Evolutionary conservation across 305 asterid genomes (phyloP).

Genomic region (Stenogyne calaminthoides): DNA sequence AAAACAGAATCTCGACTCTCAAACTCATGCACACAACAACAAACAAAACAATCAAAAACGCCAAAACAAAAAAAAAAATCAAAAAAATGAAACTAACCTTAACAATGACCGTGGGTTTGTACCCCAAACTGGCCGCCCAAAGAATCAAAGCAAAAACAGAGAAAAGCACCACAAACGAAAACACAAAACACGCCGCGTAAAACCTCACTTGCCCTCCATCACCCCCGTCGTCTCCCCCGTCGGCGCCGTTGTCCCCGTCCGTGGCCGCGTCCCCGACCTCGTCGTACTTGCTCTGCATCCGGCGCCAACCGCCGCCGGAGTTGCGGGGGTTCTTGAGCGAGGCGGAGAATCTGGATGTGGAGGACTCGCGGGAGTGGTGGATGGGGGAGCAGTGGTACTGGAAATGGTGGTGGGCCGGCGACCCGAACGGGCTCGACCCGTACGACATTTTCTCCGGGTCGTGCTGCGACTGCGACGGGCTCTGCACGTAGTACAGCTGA

Average conservation of each 20-base stretch:
- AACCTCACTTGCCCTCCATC: slow-evolving; percentile 42
- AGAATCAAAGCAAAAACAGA: slow-evolving; percentile 64
- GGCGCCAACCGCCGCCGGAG: slow-evolving; percentile 53
- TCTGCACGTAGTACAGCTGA: slow-evolving; percentile 84
- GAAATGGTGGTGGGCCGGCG: slow-evolving; percentile 69
- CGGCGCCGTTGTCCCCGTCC: slow-evolving; percentile 39
- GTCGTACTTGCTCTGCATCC: slow-evolving; percentile 43
- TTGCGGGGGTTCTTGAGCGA: slow-evolving; percentile 51
- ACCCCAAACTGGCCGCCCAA: slow-evolving; percentile 72
- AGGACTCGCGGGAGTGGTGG: slow-evolving; percentile 86
- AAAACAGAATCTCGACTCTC: neutral
- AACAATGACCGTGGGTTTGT: slow-evolving; percentile 57
- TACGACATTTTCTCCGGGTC: slow-evolving; percentile 78
- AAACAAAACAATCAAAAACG: neutral
- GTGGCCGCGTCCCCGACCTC: slow-evolving; percentile 38
- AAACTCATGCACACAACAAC: neutral
- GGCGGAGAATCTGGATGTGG: slow-evolving; percentile 80
- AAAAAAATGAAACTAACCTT: slow-evolving; percentile 47
- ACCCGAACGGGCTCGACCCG: slow-evolving; percentile 76
- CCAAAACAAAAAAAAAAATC: neutral
- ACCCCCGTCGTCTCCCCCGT: slow-evolving; percentile 35
- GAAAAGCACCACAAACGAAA: slow-evolving; percentile 61
- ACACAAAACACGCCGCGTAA: slow-evolving; percentile 57
- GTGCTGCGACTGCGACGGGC: slow-evolving; percentile 78
- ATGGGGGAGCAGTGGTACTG: slow-evolving; percentile 85